Base-by-base conservation (phyloP, 106 monocot genomes). In the Acanthochlamys bracteata region DNA sequence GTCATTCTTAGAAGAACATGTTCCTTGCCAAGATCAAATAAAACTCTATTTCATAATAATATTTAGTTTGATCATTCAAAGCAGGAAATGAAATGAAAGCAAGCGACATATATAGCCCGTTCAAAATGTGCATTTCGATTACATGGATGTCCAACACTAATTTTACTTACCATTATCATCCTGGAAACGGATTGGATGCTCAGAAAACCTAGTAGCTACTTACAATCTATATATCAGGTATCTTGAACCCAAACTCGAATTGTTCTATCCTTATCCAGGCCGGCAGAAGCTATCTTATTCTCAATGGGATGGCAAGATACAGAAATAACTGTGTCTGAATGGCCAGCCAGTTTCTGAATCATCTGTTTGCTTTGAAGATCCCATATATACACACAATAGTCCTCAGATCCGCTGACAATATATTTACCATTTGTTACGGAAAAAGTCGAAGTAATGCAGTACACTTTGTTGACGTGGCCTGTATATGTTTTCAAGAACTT, bases 401-500 rank as follows among this genome's bases (percentile, higher is more conserved):
- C 95, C 72, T 96, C 95, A 26, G 95, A 96, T 11, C 90, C 90
- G 63, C 84, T 85, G 59, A 96, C 95, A 11, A 96, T 88, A 53
- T 90, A 90, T 65, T 88, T 96, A 16, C 80, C 90, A 74, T 80
- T 87, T 64, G 95, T 90, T 24, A 87, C 87, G 54, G 84, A 96
- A 76, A 96, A 96, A 24, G 95, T 83, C 10, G 95, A 81, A 19
- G 79, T 74, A 53, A 90, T 80, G 62, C 90, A 96, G 66, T 84
- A 90, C 42, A 54, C 71, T 55, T 63, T 79, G 62, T 96, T 96
- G 20, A 72, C 75, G 84, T 96, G 95, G 0, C 95, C 95, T 14
- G 76, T 84, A 77, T 96, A 96, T 39, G 71, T 54, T 60, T 90
- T 96, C 20, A 90, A 61, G 23, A 80, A 82, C 65, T 90, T 96